Conservation (phyloP, 805 yeast species). For the Pichia thaimueangensis region DNA sequence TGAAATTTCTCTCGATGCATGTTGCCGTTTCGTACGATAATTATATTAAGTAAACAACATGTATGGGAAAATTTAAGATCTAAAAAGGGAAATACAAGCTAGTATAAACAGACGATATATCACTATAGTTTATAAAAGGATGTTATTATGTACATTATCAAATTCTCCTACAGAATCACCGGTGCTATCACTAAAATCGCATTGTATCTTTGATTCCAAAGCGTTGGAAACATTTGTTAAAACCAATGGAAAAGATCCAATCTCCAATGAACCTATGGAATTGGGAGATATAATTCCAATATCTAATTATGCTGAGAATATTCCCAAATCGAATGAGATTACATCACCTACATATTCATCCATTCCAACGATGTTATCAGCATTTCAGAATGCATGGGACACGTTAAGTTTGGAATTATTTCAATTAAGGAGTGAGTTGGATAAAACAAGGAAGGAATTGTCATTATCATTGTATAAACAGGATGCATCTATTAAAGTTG, state of each 20-base stretch:
- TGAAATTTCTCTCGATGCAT: neutral
- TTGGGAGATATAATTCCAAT: constrained; percentile 50
- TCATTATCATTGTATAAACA: constrained; percentile 74
- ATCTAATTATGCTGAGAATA: constrained; percentile 10
- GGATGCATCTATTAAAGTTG: constrained; percentile 88
- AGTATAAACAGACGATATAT: too few relatives aligned
- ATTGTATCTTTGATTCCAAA: constrained; percentile 59
- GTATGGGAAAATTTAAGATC: too few relatives aligned
- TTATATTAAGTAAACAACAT: too few relatives aligned
- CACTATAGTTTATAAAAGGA: too few relatives aligned
- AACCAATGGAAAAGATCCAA: constrained; percentile 69
- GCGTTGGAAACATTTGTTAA: constrained; percentile 56
- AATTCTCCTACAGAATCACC: constrained; percentile 68
- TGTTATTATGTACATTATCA: constrained; percentile 37
- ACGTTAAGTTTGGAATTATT: constrained; percentile 76
- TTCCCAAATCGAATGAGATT: constrained; percentile 12
- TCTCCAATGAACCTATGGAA: constrained; percentile 54
- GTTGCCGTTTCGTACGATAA: too few relatives aligned
- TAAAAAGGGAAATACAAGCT: too few relatives aligned
- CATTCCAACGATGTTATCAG: constrained; percentile 68
- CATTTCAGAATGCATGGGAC: constrained; percentile 88
- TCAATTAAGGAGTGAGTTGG: constrained; percentile 65
- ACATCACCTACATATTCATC: constrained; percentile 44
- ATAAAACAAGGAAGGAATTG: constrained; percentile 60
- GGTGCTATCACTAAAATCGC: constrained; percentile 69